Percentiles rank a stretch among this genome's conserved stretches.
Evolutionary conservation across 176 grass and related monocot species (phyloP).

Genomic region (Carex parvula): DNA sequence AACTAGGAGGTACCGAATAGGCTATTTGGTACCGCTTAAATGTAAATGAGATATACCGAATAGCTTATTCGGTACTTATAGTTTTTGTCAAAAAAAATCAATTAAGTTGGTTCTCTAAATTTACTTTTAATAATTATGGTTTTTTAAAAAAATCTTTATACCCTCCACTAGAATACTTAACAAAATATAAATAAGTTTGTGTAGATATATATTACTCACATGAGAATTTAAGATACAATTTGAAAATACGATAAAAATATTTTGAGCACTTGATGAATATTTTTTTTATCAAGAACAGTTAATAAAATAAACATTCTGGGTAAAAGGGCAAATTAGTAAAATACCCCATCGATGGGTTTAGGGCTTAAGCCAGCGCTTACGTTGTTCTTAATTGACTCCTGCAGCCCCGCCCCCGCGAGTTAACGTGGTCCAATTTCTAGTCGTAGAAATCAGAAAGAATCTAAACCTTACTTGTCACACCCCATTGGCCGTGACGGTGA

Average conservation of each 20-base stretch:
- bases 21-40: too few species aligned
- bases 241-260: neutral
- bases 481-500: neutral
- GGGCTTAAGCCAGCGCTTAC: constrained; percentile 26
- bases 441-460: constrained; percentile 23
- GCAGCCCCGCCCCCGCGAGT: neutral
- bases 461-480: neutral
- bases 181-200: too few species aligned
- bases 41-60: too few species aligned
- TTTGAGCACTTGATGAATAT: neutral
- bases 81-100: too few species aligned
- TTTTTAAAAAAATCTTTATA: too few species aligned
- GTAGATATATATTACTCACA: neutral
- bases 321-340: constrained; percentile 26
- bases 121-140: too few species aligned
- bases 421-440: constrained; percentile 58
- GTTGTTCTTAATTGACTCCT: neutral
- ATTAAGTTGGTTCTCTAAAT: too few species aligned
- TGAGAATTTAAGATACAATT: neutral
- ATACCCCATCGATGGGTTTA: constrained; percentile 23
- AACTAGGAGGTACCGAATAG: too few species aligned
- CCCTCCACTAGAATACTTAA: too few species aligned
- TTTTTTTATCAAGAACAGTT: neutral
- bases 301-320: neutral
- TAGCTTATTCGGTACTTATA: too few species aligned